Conservation (phyloP, 1,284 basidiomycete genomes). For the Thelephora terrestris region DNA sequence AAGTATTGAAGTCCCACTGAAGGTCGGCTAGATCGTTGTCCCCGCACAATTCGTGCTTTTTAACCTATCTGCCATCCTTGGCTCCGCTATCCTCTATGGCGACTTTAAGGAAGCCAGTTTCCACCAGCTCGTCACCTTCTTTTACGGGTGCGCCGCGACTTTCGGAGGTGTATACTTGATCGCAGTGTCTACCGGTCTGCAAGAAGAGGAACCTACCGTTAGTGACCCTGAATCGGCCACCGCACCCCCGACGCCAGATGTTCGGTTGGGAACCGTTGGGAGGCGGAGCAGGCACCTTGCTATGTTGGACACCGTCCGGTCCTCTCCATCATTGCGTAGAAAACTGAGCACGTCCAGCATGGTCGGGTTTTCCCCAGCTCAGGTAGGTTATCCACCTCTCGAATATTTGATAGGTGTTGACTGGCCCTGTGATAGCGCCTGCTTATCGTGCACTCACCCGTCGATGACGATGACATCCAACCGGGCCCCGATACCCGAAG, state of each 20-base stretch:
- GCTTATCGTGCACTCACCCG: background rate
- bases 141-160: slow-evolving; percentile 75
- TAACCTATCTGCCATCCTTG: slow-evolving; percentile 80
- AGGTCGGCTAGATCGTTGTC: slow-evolving; percentile 60
- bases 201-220: slow-evolving; percentile 21
- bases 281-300: slow-evolving; percentile 13
- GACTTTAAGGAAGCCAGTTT: slow-evolving; percentile 80
- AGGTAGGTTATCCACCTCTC: slow-evolving; percentile 29
- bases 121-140: slow-evolving; percentile 78
- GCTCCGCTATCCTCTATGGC: slow-evolving; percentile 88
- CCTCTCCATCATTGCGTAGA: slow-evolving; percentile 34
- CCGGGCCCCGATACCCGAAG: background rate
- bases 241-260: slow-evolving; percentile 13
- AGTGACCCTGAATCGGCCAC: slow-evolving; percentile 14
- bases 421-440: background rate
- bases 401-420: background rate
- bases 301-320: slow-evolving; percentile 16
- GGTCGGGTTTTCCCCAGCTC: slow-evolving; percentile 63
- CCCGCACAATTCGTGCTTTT: slow-evolving; percentile 93
- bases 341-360: slow-evolving; percentile 48
- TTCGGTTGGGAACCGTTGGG: slow-evolving; percentile 18
- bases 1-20: slow-evolving; percentile 1
- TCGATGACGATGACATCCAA: background rate
- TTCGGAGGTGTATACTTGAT: slow-evolving; percentile 83
- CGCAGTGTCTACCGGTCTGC: slow-evolving; percentile 30